These are phyloP conservation scores for Macrophomina pseudophaseolina DNA, from an alignment of 2,329 filamentous ascomycete species.

Conservation along the genomic window DNA sequence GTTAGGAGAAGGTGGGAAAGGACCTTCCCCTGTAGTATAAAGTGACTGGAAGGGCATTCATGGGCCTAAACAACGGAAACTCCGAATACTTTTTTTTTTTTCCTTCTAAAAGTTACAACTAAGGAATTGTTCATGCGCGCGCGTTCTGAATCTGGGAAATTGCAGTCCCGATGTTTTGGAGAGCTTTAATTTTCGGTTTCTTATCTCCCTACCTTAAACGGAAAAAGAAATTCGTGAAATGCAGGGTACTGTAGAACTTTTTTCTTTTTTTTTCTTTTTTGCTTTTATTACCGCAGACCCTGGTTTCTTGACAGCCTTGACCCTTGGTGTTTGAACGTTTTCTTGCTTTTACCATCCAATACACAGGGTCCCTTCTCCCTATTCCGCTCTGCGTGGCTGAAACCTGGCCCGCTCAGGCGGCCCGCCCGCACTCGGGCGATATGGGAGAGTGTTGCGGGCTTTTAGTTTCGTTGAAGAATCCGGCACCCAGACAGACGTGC, in stretches of 20 bases:
- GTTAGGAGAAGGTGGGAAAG: not conserved
- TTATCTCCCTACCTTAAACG: not conserved
- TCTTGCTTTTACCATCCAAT: not conserved
- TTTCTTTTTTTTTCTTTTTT: no score
- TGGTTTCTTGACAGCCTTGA: no score
- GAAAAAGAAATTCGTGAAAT: not conserved
- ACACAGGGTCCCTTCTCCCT: not conserved
- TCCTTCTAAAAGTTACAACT: not conserved
- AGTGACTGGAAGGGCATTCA: not conserved
- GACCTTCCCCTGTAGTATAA: conserved; percentile 11
- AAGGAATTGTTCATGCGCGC: not conserved
- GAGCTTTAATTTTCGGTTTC: not conserved
- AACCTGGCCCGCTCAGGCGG: not conserved
- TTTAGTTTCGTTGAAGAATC: no score
- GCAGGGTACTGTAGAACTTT: not conserved
- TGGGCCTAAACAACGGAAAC: not conserved
- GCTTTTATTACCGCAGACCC: no score
- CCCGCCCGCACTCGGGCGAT: not conserved
- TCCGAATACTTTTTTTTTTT: not conserved
- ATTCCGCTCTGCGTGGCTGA: not conserved
- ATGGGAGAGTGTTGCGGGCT: no score
- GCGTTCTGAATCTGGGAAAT: not conserved
- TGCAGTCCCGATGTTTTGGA: not conserved
- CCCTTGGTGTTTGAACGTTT: not conserved
- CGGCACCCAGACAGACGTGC: no score